phyloP scores from a whole-genome alignment of 371 early-diverging fungal genomes.

The Mucor piriformis region DNA sequence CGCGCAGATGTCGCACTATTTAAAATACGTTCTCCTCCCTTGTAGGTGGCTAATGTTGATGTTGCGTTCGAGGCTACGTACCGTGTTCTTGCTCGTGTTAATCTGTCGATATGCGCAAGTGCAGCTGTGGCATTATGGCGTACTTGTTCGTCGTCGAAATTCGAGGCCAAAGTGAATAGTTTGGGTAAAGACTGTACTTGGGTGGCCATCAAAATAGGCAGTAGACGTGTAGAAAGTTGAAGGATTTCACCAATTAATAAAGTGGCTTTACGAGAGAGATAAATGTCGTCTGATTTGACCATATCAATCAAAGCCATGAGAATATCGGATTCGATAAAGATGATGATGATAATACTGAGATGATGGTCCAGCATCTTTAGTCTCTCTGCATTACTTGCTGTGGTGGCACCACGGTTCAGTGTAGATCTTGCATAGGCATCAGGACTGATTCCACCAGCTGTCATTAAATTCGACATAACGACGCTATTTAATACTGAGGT shows the following conservation, averaged over 20 bases:
- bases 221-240: conserved; percentile 69
- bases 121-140: conserved; percentile 80
- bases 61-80: conserved; percentile 19
- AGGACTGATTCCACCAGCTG: conserved; percentile 31
- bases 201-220: conserved; percentile 64
- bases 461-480: conserved; percentile 30
- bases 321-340: conserved; percentile 82
- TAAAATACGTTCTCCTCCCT: conserved; percentile 26
- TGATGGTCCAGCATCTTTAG: conserved; percentile 75
- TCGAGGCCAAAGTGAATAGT: conserved; percentile 76
- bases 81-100: conserved; percentile 47
- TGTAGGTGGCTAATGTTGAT: conserved; percentile 11
- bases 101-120: conserved; percentile 73
- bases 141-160: conserved; percentile 74
- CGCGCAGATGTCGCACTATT: conserved; percentile 22
- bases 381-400: conserved; percentile 45
- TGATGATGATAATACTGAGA: conserved; percentile 69
- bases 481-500: conserved; percentile 22
- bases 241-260: conserved; percentile 77
- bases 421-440: conserved; percentile 27
- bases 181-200: conserved; percentile 73
- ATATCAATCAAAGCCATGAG: conserved; percentile 66
- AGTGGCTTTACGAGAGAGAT: conserved; percentile 65
- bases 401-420: conserved; percentile 16
- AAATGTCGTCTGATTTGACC: conserved; percentile 56